phyloP scores from a whole-genome alignment of 371 early-diverging fungal genomes.

The Coemansia sp. region DNA sequence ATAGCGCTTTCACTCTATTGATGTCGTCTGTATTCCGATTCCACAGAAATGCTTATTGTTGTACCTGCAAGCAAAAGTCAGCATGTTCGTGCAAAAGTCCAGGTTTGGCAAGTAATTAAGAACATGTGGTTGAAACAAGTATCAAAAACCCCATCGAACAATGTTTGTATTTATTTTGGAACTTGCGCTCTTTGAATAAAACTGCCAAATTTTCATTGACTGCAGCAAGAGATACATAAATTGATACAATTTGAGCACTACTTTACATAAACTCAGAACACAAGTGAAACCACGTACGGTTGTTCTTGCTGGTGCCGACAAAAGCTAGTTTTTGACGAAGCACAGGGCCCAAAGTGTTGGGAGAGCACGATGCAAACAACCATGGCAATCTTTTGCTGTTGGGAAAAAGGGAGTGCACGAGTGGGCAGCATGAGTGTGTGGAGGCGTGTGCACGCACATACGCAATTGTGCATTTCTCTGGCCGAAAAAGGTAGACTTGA shows the following conservation, averaged over 20 bases:
- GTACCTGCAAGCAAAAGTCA: background rate
- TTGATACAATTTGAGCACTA: constrained; percentile 2
- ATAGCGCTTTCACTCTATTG: background rate
- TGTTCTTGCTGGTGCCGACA: background rate
- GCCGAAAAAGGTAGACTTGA: background rate
- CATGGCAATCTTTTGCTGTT: background rate
- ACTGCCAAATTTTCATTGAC: background rate
- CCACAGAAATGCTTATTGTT: background rate
- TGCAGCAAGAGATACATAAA: constrained; percentile 6
- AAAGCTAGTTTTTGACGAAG: background rate
- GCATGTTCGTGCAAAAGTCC: background rate
- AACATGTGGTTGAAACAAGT: background rate
- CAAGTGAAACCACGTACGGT: background rate
- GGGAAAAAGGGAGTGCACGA: background rate
- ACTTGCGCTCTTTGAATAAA: background rate
- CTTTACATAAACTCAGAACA: background rate
- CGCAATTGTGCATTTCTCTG: constrained; percentile 1
- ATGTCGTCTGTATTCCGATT: background rate
- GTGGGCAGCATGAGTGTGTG: background rate
- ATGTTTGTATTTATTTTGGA: background rate
- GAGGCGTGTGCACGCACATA: background rate
- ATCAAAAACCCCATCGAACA: background rate
- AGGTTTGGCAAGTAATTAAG: background rate
- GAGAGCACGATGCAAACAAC: background rate
- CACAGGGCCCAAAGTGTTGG: background rate